Conservation (phyloP, 176 grass and related monocot species). For the Pontederia paniculata region DNA sequence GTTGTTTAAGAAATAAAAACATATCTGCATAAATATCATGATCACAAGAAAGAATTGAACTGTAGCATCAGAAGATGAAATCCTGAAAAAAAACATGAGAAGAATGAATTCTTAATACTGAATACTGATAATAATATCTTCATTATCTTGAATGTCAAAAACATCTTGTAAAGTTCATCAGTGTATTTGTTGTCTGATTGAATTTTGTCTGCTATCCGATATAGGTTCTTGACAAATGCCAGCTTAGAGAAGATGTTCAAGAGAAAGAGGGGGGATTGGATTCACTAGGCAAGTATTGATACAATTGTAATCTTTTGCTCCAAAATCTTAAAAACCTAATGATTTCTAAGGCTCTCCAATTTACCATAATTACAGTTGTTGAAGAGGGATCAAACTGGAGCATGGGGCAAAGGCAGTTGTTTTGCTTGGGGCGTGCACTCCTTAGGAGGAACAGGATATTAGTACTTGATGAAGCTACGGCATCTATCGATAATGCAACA, state of each 20-base stretch:
- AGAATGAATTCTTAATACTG: too few relatives aligned
- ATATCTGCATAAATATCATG: too few relatives aligned
- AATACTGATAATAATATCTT: too few relatives aligned
- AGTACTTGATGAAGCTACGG: slow-evolving; percentile 82
- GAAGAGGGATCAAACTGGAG: slow-evolving; percentile 96
- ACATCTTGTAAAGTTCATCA: too few relatives aligned
- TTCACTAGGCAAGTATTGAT: slow-evolving; percentile 30
- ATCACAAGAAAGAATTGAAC: too few relatives aligned
- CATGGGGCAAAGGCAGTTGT: slow-evolving; percentile 95
- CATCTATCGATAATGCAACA: slow-evolving; percentile 82
- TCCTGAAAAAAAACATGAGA: too few relatives aligned
- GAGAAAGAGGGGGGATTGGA: slow-evolving; percentile 72
- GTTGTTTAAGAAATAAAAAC: too few relatives aligned
- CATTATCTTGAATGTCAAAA: background rate
- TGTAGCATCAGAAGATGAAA: too few relatives aligned
- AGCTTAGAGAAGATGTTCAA: slow-evolving; percentile 69
- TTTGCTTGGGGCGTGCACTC: slow-evolving; percentile 77
- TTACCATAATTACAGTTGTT: slow-evolving; percentile 31
- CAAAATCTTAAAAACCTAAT: background rate
- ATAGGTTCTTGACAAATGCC: slow-evolving; percentile 84
- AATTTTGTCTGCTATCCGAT: slow-evolving; percentile 7
- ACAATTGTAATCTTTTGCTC: background rate
- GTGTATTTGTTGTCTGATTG: slow-evolving; percentile 1
- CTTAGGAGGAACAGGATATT: slow-evolving; percentile 55
- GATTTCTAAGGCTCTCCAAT: background rate